These are phyloP conservation scores for Mortierella sp. DNA, from an alignment of 371 early-diverging fungal species.

Conservation along the genomic window DNA sequence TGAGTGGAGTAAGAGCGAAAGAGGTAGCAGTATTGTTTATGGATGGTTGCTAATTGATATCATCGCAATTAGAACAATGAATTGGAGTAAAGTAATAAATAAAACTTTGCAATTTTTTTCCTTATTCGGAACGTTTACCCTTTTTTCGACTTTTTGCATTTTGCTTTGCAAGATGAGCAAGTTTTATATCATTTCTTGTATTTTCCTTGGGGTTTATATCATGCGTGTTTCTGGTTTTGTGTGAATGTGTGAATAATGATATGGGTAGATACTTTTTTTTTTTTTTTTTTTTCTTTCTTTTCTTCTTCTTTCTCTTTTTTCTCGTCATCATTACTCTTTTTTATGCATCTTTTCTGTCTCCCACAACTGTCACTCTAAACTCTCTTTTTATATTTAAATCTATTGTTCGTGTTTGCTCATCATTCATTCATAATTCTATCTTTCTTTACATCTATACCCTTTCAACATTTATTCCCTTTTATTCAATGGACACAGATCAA, in stretches of 20 bases:
- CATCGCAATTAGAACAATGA: not conserved
- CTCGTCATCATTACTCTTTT: not conserved
- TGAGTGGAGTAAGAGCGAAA: too few relatives aligned
- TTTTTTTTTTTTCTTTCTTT: not conserved
- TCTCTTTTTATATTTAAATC: not conserved
- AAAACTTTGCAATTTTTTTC: conserved; percentile 5
- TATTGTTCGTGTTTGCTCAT: not conserved
- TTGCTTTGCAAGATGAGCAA: too few relatives aligned
- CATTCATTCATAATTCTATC: not conserved
- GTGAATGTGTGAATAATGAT: not conserved
- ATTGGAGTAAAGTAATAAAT: not conserved
- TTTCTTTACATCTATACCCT: not conserved
- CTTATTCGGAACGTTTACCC: conserved; percentile 4
- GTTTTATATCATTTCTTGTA: too few relatives aligned
- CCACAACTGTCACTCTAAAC: not conserved
- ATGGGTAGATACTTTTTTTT: not conserved
- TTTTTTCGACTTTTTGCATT: not conserved
- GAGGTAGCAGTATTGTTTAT: too few relatives aligned
- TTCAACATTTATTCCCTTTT: not conserved
- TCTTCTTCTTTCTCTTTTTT: not conserved
- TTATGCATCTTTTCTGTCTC: not conserved
- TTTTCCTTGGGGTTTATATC: too few relatives aligned
- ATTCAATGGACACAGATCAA: conserved; percentile 38
- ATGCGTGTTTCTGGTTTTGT: not conserved
- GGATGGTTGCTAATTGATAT: not conserved